These are phyloP conservation scores for Chenopodium quinoa DNA, from an alignment of 148 eudicot genomes.

Conservation along the genomic window DNA sequence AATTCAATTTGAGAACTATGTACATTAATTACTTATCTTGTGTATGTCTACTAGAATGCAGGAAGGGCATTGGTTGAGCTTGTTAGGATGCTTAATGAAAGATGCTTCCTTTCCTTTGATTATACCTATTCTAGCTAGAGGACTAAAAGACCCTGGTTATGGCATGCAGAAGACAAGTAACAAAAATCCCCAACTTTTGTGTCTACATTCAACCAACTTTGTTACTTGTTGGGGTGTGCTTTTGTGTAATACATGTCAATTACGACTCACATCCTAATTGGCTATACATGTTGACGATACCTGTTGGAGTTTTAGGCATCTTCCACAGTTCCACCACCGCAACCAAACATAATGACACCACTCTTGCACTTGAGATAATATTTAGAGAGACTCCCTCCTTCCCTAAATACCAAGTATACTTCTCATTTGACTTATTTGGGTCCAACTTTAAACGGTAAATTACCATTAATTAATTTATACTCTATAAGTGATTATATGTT, in stretches of 20 bases:
- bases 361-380: too few relatives aligned
- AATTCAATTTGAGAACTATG: slow-evolving; percentile 6
- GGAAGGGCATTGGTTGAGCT: slow-evolving; percentile 93
- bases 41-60: slow-evolving; percentile 58
- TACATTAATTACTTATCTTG: slow-evolving; percentile 3
- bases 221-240: not conserved
- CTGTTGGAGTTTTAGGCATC: too few relatives aligned
- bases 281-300: too few relatives aligned
- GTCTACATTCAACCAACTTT: not conserved
- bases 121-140: slow-evolving; percentile 80
- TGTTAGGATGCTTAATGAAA: slow-evolving; percentile 94
- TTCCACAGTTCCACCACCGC: too few relatives aligned
- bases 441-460: too few relatives aligned
- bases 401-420: too few relatives aligned
- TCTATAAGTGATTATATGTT: too few relatives aligned
- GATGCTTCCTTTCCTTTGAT: slow-evolving; percentile 89
- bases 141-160: slow-evolving; percentile 69
- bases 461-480: too few relatives aligned
- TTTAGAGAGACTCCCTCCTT: too few relatives aligned
- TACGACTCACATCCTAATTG: not conserved
- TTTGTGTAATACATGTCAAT: not conserved
- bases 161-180: slow-evolving; percentile 79
- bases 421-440: too few relatives aligned
- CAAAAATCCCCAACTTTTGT: slow-evolving; percentile 14
- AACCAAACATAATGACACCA: too few relatives aligned